Conservation (phyloP, 2,329 filamentous ascomycete genomes). For the Coleophoma crateriformis region DNA sequence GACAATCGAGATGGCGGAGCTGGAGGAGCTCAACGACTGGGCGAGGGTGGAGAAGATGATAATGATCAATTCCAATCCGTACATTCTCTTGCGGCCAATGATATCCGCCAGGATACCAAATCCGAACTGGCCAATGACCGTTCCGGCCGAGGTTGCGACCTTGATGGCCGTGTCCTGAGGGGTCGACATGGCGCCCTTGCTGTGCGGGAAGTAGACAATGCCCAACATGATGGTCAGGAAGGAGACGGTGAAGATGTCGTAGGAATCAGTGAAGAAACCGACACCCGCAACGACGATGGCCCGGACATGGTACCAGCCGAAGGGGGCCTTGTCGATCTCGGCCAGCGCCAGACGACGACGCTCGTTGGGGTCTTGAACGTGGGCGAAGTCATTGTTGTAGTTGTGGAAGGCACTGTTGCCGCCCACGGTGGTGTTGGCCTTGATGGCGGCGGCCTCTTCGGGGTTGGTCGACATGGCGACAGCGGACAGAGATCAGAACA, state of each 20-base stretch:
- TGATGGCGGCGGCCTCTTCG: conserved; percentile 3
- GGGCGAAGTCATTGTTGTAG: conserved; percentile 69
- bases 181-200: conserved; percentile 21
- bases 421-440: conserved; percentile 43
- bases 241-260: conserved; percentile 40
- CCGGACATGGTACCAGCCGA: conserved; percentile 79
- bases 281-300: conserved; percentile 48
- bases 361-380: conserved; percentile 67
- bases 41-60: conserved; percentile 39
- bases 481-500: background rate
- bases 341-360: conserved; percentile 73
- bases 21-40: conserved; percentile 35
- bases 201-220: conserved; percentile 39
- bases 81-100: conserved; percentile 42
- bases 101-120: conserved; percentile 42
- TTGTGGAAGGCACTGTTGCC: conserved; percentile 71
- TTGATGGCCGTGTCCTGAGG: conserved; percentile 33
- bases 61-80: conserved; percentile 41
- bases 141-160: conserved; percentile 38
- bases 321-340: conserved; percentile 75
- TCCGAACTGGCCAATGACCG: conserved; percentile 38
- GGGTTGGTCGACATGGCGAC: background rate
- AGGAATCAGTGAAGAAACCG: conserved; percentile 40
- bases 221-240: conserved; percentile 41
- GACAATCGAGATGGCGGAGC: conserved; percentile 32